A percentile compares a stretch with the other conserved stretches of the same genome.
Evolutionary conservation across 306 rosid species (phyloP).

Genomic region (Canavalia ensiformis): DNA sequence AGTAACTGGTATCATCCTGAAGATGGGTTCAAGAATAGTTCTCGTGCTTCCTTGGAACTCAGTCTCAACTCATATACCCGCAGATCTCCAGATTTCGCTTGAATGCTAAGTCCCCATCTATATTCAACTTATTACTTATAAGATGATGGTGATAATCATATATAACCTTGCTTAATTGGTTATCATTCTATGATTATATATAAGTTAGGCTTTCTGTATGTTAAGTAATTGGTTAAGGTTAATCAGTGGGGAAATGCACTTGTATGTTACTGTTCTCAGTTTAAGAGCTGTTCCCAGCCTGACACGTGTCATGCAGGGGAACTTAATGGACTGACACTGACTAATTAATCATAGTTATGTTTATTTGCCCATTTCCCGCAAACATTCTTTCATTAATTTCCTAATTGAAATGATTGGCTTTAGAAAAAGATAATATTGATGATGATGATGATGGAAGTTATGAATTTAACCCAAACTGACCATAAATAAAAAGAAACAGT

Average conservation of each 20-base stretch:
- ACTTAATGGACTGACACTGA: slow-evolving; percentile 51
- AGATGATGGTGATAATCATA: background rate
- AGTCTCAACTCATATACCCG: slow-evolving; percentile 80
- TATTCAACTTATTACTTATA: background rate
- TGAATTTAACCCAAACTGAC: slow-evolving; percentile 24
- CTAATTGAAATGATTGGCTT: slow-evolving; percentile 56
- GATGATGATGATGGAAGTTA: slow-evolving; percentile 9
- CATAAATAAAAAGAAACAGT: background rate
- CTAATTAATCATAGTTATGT: slow-evolving; percentile 47
- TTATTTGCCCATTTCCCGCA: slow-evolving; percentile 41
- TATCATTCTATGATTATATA: slow-evolving; percentile 5
- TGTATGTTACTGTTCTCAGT: slow-evolving; percentile 39
- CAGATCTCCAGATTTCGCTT: slow-evolving; percentile 63
- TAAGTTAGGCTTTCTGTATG: slow-evolving; percentile 39
- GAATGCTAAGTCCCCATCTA: background rate
- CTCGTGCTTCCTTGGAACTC: slow-evolving; percentile 87
- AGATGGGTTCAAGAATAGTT: slow-evolving; percentile 48
- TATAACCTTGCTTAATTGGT: slow-evolving; percentile 22
- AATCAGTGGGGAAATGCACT: slow-evolving; percentile 39
- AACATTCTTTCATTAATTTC: slow-evolving; percentile 55
- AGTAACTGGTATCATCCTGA: slow-evolving; percentile 56
- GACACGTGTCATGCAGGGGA: slow-evolving; percentile 57
- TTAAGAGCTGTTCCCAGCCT: slow-evolving; percentile 41
- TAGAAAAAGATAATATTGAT: slow-evolving; percentile 28
- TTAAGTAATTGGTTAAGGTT: slow-evolving; percentile 29